A percentile compares a stretch with the other conserved stretches of the same genome.
Conservation (phyloP, 805 yeast species). For the Yarrowia sp. region DNA sequence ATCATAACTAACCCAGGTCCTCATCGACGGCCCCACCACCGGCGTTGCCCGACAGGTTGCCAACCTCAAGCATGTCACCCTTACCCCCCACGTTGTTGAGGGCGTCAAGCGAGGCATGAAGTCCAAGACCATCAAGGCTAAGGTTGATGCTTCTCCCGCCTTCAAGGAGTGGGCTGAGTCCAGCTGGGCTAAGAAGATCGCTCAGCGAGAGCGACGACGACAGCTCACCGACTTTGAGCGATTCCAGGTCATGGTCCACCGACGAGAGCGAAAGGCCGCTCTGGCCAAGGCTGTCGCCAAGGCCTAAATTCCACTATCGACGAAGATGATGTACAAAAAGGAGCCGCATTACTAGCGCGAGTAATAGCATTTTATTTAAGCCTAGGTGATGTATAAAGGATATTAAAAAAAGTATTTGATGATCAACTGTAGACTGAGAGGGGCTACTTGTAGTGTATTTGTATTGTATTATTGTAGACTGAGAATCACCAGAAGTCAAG, state of each 20-base stretch:
- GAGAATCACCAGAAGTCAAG: too few relatives aligned
- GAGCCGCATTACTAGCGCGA: slow-evolving; percentile 39
- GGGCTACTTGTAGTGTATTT: background rate
- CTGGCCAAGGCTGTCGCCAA: slow-evolving; percentile 96
- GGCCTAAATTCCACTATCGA: slow-evolving; percentile 46
- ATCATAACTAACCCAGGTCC: slow-evolving; percentile 46
- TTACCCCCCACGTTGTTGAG: slow-evolving; percentile 89
- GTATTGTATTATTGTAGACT: background rate
- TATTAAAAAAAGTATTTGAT: slow-evolving; percentile 37
- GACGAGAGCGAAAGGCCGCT: slow-evolving; percentile 96
- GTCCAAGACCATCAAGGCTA: slow-evolving; percentile 83
- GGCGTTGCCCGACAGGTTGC: slow-evolving; percentile 92
- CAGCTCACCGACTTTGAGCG: slow-evolving; percentile 96
- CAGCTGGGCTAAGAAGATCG: slow-evolving; percentile 98
- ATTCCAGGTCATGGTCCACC: slow-evolving; percentile 97
- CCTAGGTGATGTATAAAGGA: slow-evolving; percentile 38
- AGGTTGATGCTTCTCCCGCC: slow-evolving; percentile 90
- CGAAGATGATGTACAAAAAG: slow-evolving; percentile 35
- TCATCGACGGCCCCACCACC: slow-evolving; percentile 93
- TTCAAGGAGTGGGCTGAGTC: slow-evolving; percentile 91
- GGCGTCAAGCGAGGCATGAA: slow-evolving; percentile 94
- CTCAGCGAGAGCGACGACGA: slow-evolving; percentile 92
- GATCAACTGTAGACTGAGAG: background rate
- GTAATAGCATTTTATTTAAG: slow-evolving; percentile 39
- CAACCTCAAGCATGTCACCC: slow-evolving; percentile 83